phyloP scores from a whole-genome alignment of 306 rosid species.

The Quercus parvula region DNA sequence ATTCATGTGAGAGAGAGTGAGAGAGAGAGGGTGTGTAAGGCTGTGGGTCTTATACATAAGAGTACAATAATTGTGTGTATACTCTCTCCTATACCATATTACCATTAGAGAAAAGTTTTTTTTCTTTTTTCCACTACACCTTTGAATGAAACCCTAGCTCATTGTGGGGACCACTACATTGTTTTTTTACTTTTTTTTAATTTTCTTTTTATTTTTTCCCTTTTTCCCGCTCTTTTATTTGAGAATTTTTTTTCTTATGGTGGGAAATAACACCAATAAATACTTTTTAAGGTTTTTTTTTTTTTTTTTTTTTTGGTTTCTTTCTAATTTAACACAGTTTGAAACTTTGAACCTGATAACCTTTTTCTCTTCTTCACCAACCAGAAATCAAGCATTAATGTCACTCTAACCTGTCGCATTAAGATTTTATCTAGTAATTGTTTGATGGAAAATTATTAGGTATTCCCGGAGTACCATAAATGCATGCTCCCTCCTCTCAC shows the following conservation, averaged over 20 bases:
- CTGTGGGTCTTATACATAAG: neutral
- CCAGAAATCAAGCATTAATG: no score
- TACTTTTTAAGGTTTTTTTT: neutral
- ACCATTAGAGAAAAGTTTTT: neutral
- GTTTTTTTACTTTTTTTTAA: neutral
- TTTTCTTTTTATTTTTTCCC: neutral
- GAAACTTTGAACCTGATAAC: no score
- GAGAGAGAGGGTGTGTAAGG: no score
- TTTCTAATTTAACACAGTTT: neutral
- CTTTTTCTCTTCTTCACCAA: no score
- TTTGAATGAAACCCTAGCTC: neutral
- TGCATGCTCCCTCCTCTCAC: no score
- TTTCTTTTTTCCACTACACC: neutral
- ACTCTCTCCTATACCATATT: neutral
- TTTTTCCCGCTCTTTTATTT: neutral
- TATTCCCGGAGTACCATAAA: no score
- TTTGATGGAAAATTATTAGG: no score
- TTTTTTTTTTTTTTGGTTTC: neutral
- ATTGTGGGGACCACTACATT: neutral
- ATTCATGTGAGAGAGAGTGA: neutral
- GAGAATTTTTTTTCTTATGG: neutral
- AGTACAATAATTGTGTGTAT: neutral
- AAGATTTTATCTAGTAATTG: no score
- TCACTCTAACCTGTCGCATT: no score
- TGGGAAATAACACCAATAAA: no score